Evolutionary conservation across 108 stramenopile genomes (phyloP).

Genomic region (Nitzschia putrida): DNA sequence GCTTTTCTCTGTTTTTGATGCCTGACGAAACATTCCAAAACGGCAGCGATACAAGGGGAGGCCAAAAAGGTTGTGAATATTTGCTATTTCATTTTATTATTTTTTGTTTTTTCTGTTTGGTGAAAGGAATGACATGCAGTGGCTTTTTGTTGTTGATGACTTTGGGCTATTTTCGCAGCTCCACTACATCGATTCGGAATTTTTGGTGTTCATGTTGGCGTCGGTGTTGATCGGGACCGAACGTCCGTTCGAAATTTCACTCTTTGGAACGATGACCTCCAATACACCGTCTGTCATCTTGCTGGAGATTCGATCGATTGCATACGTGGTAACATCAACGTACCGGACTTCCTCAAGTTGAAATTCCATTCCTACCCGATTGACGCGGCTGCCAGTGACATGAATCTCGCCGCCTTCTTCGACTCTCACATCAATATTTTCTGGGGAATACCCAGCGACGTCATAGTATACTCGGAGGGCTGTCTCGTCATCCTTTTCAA

Average conservation of each 20-base stretch:
- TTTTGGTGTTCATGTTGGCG: no score
- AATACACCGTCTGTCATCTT: slow-evolving; percentile 8
- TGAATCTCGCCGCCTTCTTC: background rate
- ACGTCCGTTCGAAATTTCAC: background rate
- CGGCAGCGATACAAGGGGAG: no score
- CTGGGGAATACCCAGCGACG: background rate
- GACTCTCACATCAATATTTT: background rate
- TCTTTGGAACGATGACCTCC: slow-evolving; percentile 10
- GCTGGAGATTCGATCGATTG: background rate
- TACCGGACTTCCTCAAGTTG: background rate
- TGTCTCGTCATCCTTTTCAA: no score
- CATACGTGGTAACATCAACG: background rate
- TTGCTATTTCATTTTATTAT: no score
- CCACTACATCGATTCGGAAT: no score
- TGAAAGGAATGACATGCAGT: no score
- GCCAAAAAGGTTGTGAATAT: no score
- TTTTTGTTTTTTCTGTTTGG: no score
- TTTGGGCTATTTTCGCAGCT: no score
- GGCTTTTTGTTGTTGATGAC: no score
- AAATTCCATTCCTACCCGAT: slow-evolving; percentile 12
- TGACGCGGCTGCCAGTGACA: slow-evolving; percentile 6
- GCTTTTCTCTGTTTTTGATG: no score
- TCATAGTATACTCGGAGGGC: background rate
- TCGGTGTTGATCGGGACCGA: background rate
- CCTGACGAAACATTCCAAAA: no score